Percentiles rank a stretch among this genome's conserved stretches.
phyloP scores from a whole-genome alignment of 1,139 yeast species.

The Yamadazyma sp. region DNA sequence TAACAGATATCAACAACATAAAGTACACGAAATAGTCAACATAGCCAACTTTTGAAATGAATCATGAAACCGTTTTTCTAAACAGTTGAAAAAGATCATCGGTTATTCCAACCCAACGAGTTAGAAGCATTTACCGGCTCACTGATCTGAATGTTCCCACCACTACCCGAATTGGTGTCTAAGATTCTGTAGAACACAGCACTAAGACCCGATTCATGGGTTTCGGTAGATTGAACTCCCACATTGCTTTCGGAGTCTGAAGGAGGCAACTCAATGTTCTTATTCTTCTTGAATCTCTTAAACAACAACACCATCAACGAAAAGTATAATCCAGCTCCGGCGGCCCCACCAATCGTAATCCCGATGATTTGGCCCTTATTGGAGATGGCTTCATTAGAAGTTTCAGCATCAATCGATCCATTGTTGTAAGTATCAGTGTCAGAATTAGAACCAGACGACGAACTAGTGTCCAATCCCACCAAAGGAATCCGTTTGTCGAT shows the following conservation, averaged over 20 bases:
- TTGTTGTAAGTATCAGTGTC: conserved; percentile 40
- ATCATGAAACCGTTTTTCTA: background rate
- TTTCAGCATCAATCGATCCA: conserved; percentile 44
- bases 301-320: conserved; percentile 48
- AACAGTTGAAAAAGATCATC: background rate
- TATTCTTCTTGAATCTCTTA: conserved; percentile 38
- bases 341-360: conserved; percentile 65
- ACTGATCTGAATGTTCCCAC: conserved; percentile 34
- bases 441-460: conserved; percentile 19
- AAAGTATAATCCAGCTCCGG: conserved; percentile 61
- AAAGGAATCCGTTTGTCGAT: conserved; percentile 67
- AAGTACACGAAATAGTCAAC: conserved; percentile 4
- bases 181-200: conserved; percentile 33
- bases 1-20: no score
- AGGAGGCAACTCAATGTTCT: conserved; percentile 40
- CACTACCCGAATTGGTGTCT: conserved; percentile 17
- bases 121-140: conserved; percentile 48
- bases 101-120: conserved; percentile 44
- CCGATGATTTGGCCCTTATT: conserved; percentile 52
- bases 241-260: conserved; percentile 43
- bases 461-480: conserved; percentile 41
- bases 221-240: conserved; percentile 21
- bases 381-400: conserved; percentile 14
- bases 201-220: conserved; percentile 26
- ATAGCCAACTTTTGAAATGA: background rate